Percentiles rank a stretch among this genome's conserved stretches.
These are phyloP conservation scores for Massariosphaeria phaeospora DNA, from an alignment of 495 filamentous ascomycete species.

Conservation along the genomic window DNA sequence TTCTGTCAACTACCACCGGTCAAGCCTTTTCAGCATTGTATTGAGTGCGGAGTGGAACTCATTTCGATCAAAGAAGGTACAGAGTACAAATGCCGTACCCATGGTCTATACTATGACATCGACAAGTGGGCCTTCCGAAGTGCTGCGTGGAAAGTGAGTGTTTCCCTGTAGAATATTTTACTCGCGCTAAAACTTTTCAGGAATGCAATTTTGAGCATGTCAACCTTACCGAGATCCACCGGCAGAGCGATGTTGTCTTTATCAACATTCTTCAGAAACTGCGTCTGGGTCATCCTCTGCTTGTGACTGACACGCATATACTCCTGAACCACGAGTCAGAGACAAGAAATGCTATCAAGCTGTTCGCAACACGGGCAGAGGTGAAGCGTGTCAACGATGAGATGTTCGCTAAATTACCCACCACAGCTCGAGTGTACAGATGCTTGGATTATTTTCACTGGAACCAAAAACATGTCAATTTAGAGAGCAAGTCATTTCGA, in stretches of 20 bases:
- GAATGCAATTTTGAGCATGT: conserved; percentile 39
- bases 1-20: conserved; percentile 47
- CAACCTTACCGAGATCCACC: conserved; percentile 49
- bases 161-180: background rate
- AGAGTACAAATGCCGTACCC: conserved; percentile 17
- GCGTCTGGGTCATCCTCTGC: conserved; percentile 44
- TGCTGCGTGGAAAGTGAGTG: conserved; percentile 32
- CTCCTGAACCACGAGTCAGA: conserved; percentile 47
- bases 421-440: conserved; percentile 11
- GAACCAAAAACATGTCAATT: conserved; percentile 20
- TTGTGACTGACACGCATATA: conserved; percentile 39
- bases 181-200: background rate
- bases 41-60: conserved; percentile 38
- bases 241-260: conserved; percentile 49
- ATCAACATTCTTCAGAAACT: conserved; percentile 50
- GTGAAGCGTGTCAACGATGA: conserved; percentile 36
- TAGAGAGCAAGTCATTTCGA: conserved; percentile 27
- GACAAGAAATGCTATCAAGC: conserved; percentile 44
- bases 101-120: conserved; percentile 17
- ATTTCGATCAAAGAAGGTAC: conserved; percentile 3
- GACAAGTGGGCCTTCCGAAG: conserved; percentile 39
- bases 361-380: conserved; percentile 41
- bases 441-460: conserved; percentile 34
- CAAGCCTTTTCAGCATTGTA: conserved; percentile 40
- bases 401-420: conserved; percentile 33